Conservation (phyloP, 176 grass and related monocot genomes). For the Bromus sterilis region DNA sequence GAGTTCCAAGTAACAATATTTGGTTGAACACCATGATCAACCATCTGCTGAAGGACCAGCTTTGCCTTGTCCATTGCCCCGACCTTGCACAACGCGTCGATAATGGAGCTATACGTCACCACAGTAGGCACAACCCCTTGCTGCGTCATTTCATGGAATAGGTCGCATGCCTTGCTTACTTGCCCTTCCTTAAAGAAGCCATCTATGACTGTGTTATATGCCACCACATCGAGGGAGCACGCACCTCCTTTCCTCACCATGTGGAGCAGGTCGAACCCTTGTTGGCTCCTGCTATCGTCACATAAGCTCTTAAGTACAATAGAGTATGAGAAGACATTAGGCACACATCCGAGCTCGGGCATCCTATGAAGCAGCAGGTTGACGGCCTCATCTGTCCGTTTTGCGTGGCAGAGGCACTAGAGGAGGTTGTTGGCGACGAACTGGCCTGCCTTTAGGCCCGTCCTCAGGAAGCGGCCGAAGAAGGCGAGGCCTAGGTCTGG, state of each 20-base stretch:
- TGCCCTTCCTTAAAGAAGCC: not conserved
- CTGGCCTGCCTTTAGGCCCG: not conserved
- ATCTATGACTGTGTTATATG: not conserved
- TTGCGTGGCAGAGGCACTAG: not conserved
- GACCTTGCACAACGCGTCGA: not conserved
- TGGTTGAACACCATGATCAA: not conserved
- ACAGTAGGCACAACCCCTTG: not conserved
- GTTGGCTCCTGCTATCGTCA: not conserved
- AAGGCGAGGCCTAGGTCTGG: not conserved
- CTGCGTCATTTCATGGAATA: not conserved
- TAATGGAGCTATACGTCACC: not conserved
- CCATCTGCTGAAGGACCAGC: not conserved
- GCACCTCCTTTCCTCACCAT: not conserved
- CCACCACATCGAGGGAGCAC: not conserved
- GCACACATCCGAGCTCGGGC: constrained; percentile 10
- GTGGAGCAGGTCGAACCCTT: constrained; percentile 10
- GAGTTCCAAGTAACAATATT: not conserved
- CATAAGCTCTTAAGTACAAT: constrained; percentile 18
- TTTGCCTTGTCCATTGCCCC: not conserved
- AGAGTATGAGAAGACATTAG: not conserved
- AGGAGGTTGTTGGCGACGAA: not conserved
- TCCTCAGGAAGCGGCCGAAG: not conserved
- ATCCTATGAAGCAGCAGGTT: constrained; percentile 14
- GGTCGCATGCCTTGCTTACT: not conserved
- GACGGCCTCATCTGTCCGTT: not conserved